A percentile compares a stretch with the other conserved stretches of the same genome.
Evolutionary conservation across 768 basidiomycete species (phyloP).

Genomic region (Hypholoma sublateritium): DNA sequence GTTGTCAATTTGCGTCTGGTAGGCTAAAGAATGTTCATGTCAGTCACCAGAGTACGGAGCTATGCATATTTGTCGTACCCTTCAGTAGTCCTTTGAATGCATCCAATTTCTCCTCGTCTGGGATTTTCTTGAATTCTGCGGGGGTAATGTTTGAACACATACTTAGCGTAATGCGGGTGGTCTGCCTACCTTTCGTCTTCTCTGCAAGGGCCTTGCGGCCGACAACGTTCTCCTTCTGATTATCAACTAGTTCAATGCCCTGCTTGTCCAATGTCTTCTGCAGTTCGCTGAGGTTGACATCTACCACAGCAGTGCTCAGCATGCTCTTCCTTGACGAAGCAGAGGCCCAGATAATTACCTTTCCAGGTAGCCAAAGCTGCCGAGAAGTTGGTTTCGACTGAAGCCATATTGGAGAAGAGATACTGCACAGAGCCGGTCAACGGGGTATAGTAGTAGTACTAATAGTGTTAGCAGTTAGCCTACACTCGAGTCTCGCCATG

Average conservation of each 20-base stretch:
- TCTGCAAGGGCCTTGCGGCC: conserved; percentile 94
- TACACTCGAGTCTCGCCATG: not conserved
- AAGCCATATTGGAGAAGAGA: conserved; percentile 17
- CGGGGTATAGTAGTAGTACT: not conserved
- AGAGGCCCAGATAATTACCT: conserved; percentile 41
- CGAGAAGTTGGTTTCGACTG: conserved; percentile 82
- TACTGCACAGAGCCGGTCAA: not conserved
- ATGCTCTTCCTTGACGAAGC: too few relatives aligned
- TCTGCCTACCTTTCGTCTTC: conserved; percentile 84
- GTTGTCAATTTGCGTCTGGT: conserved; percentile 95
- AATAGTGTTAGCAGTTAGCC: not conserved
- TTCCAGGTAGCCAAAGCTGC: conserved; percentile 91
- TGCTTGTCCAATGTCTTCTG: conserved; percentile 93
- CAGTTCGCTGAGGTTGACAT: conserved; percentile 84
- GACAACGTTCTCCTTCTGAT: conserved; percentile 95
- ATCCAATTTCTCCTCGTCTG: conserved; percentile 84
- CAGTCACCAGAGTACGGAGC: not conserved
- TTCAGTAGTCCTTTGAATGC: conserved; percentile 92
- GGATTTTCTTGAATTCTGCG: conserved; percentile 93
- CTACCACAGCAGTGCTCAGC: conserved; percentile 34
- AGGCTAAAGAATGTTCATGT: conserved; percentile 49
- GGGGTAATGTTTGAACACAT: not conserved
- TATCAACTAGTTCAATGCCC: conserved; percentile 94
- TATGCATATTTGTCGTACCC: conserved; percentile 40
- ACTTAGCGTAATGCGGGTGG: not conserved